Evolutionary conservation across 352 stramenopile species (phyloP), one percentile per base, ranked within the genome.

Genomic region (Globisporangium cystogenes): DNA sequence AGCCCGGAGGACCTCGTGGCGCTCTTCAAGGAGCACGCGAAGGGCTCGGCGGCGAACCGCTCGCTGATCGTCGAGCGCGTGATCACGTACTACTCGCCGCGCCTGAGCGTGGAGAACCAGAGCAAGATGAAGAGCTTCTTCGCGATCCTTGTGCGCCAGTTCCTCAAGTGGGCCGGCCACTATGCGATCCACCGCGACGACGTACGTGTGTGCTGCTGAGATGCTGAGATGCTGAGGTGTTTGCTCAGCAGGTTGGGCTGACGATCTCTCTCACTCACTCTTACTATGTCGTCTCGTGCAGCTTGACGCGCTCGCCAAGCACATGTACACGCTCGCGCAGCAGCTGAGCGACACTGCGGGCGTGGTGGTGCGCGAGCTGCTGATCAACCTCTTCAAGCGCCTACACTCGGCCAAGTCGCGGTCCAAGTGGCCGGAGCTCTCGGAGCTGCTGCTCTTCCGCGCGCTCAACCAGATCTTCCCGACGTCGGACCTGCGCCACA

Each of bases 111-210:
- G 46, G 86, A 92, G 27, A 99, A 99, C 71, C 88, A 95, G 59
- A 74, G 90, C 57, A 91, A 88, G 41, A 98, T 98, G 88, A 95
- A 98, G 75, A 97, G 96, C 54, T 98, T 98, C 66, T 96, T 97
- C 36, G 91, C 96, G 39, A 88, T 99, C 3, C 76, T 99, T 43
- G 65, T 98, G 43, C 88, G 87, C 26, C 73, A 96, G 60, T 98
- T 98, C 61, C 76, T 98, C 27, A 83, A 88, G 54, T 93, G 94
- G 46, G 95, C 80, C 10, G 82, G 87, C 47, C 74, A 80, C 29
- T 93, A 91, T 53, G 74, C 78, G 6, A 57, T 64, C 29, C 69
- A 90, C 70, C 80, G 85, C 53, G 55, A 76, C 43, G 81, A 91
- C 37, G 67, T 85, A 76, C 48, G 70, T 72, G 23, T 18, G 20